Evolutionary conservation across 495 filamentous ascomycete species (phyloP).

Genomic region (Xylaria scruposa): DNA sequence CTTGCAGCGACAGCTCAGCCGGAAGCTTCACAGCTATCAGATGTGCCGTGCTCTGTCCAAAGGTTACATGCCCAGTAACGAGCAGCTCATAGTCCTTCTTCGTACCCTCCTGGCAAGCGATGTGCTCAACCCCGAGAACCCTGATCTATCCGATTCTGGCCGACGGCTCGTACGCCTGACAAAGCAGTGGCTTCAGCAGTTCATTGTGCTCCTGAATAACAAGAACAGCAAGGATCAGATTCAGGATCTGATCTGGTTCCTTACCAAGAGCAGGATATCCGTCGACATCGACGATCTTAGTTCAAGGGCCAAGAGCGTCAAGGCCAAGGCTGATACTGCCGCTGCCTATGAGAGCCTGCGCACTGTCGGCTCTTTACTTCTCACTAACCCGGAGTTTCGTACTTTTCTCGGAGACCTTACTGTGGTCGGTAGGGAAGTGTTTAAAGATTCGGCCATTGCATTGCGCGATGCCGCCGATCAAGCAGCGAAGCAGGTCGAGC

Average conservation of each 20-base stretch:
- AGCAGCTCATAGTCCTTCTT: conserved; percentile 82
- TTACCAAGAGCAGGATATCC: conserved; percentile 71
- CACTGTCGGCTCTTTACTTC: conserved; percentile 80
- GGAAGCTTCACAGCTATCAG: conserved; percentile 91
- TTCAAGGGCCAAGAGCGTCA: conserved; percentile 66
- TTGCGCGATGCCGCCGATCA: conserved; percentile 74
- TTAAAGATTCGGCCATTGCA: conserved; percentile 82
- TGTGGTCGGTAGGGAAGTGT: conserved; percentile 80
- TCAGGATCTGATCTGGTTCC: conserved; percentile 90
- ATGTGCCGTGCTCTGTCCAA: conserved; percentile 83
- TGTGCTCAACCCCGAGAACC: conserved; percentile 76
- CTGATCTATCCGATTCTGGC: conserved; percentile 78
- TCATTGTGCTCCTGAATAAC: conserved; percentile 76
- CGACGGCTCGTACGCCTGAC: conserved; percentile 73
- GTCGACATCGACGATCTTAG: conserved; percentile 73
- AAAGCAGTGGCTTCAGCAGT: conserved; percentile 72
- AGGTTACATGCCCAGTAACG: conserved; percentile 91
- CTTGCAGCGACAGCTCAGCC: conserved; percentile 76
- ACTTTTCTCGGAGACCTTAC: conserved; percentile 84
- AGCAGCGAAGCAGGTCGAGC: conserved; percentile 73
- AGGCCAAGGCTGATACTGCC: conserved; percentile 75
- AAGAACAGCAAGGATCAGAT: conserved; percentile 89
- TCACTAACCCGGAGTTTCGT: conserved; percentile 91
- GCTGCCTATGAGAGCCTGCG: conserved; percentile 85
- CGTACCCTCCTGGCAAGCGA: conserved; percentile 80